Base-by-base conservation (phyloP, 2,329 filamentous ascomycete species). In the Albifimbria verrucaria region DNA sequence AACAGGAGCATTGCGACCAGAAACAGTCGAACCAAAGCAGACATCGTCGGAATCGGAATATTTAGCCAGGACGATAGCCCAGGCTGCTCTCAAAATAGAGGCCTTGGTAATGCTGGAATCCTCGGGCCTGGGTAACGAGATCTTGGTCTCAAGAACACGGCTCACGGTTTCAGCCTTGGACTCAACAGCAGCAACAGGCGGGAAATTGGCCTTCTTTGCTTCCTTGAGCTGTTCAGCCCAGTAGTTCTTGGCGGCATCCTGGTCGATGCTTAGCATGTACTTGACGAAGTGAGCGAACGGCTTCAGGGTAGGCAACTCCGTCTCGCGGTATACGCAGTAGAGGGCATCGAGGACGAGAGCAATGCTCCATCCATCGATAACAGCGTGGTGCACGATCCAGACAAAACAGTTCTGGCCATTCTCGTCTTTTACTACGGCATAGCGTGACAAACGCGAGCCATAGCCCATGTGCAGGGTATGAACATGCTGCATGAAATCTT, bases 341-440 rank as follows among this genome's bases (percentile, higher is more conserved):
- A 59, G 32, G 2, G 52, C 28, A 10, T 55, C 50, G 21, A 62
- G 52, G 15, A 63, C 56, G 3, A 77, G 60, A 2, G 71, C 70
- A 70, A 77, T 73, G 1, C 71, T 74, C 74, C 77, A 79, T 15
- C 77, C 78, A 47, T 82, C 79, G 52, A 80, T 81, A 1, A 79
- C 62, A 15, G 72, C 71, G 55, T 81, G 78, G 23, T 64, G 62
- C 17, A 55, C 52, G 3, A 54, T 57, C 57, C 53, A 61, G 20
- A 60, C 48, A 18, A 62, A 52, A 17, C 21, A 48, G 2, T 25
- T 53, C 1, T 17, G 32, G 32, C 32, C n/a, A 12, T n/a, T 24
- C 7, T 39, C 18, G 2, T 47, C 11, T 2, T 48, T n/a, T n/a
- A 48, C 28, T 10, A 52, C 4, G 11, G 50, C 50, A 21, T 26